phyloP scores from a whole-genome alignment of 176 grass and related monocot species.

The Oryza nivara region DNA sequence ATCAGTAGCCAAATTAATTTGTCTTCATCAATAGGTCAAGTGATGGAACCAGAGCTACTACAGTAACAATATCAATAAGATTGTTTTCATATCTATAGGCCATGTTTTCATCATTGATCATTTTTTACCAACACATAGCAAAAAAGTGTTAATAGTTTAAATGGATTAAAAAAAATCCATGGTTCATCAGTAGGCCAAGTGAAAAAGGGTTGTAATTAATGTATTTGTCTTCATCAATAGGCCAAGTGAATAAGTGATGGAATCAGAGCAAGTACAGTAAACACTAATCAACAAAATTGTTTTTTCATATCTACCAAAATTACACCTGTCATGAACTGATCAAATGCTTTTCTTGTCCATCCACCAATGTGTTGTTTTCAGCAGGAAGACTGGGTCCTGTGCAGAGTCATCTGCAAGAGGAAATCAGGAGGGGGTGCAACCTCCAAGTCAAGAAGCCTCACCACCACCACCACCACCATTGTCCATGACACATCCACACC shows the following conservation, averaged over 20 bases:
- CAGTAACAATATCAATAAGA: conserved; percentile 9
- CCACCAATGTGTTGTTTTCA: not conserved
- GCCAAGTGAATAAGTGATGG: not conserved
- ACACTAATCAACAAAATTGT: conserved; percentile 10
- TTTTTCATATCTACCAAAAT: conserved; percentile 26
- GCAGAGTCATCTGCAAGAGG: conserved; percentile 86
- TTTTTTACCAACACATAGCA: not conserved
- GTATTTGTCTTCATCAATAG: not conserved
- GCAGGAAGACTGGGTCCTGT: conserved; percentile 97
- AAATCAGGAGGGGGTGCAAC: conserved; percentile 46
- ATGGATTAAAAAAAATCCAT: not conserved
- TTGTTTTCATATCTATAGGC: conserved; percentile 17
- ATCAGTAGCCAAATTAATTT: not conserved
- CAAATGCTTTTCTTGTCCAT: conserved; percentile 35
- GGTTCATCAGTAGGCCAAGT: not conserved
- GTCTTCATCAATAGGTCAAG: conserved; percentile 6
- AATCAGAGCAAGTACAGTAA: conserved; percentile 5
- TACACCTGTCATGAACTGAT: conserved; percentile 38
- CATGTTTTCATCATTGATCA: not conserved
- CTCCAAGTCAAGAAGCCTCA: conserved; percentile 57
- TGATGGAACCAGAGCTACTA: conserved; percentile 7
- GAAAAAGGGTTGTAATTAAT: not conserved
- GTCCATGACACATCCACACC: conserved; percentile 37
- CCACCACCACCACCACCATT: conserved; percentile 12
- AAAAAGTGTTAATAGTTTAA: not conserved